These are phyloP conservation scores for Nymphaea thermarum DNA, from an alignment of 164 flowering plant species.

Conservation along the genomic window DNA sequence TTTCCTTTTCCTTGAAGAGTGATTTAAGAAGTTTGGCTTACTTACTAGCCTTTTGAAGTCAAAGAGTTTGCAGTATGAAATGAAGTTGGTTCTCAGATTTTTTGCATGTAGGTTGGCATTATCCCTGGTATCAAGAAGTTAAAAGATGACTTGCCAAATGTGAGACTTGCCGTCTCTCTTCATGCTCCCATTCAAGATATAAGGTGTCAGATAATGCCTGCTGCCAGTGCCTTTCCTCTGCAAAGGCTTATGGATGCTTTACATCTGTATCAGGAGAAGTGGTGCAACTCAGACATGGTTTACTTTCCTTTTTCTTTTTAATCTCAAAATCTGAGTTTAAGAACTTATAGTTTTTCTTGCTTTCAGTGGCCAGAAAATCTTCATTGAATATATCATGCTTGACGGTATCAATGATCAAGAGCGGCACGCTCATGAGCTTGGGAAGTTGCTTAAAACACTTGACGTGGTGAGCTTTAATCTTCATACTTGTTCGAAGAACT, in stretches of 20 bases:
- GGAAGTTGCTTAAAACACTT: conserved; percentile 61
- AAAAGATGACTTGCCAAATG: conserved; percentile 64
- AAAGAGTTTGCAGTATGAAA: too few species aligned
- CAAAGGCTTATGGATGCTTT: conserved; percentile 72
- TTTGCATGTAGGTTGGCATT: conserved; percentile 63
- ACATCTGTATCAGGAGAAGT: conserved; percentile 50
- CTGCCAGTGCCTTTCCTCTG: conserved; percentile 93
- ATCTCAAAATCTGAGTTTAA: not conserved
- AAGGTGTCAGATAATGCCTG: conserved; percentile 96
- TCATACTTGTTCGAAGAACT: not conserved
- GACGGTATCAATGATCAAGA: conserved; percentile 90
- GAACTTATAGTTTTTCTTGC: not conserved
- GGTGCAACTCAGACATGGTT: conserved; percentile 21
- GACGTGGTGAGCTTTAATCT: conserved; percentile 60
- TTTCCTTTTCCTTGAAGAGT: too few species aligned
- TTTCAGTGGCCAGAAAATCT: conserved; percentile 76
- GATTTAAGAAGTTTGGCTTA: too few species aligned
- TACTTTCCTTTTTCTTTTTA: not conserved
- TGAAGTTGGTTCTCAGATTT: not conserved
- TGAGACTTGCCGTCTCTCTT: conserved; percentile 92
- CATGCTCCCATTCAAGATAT: conserved; percentile 96
- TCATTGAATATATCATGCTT: conserved; percentile 98
- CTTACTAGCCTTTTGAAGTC: too few species aligned
- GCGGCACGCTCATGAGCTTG: conserved; percentile 83
- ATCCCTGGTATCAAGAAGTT: conserved; percentile 81